Evolutionary conservation across 495 filamentous ascomycete species (phyloP).

Genomic region (Aspergillus ostianus): DNA sequence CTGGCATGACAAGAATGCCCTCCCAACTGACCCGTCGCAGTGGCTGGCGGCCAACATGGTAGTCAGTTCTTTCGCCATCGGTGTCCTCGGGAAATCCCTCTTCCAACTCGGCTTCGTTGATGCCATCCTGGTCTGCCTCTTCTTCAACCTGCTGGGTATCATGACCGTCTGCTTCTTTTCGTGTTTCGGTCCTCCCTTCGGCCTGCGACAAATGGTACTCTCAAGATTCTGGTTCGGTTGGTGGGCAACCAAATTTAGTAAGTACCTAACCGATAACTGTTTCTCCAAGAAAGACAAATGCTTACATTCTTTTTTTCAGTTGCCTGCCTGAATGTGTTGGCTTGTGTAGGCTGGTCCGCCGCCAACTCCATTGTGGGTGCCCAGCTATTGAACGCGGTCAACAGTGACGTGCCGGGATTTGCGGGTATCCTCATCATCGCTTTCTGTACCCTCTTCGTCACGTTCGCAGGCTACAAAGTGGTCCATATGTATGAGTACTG

Average conservation of each 20-base stretch:
- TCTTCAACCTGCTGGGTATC: constrained; percentile 75
- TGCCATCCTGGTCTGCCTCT: constrained; percentile 70
- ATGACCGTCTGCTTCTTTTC: constrained; percentile 78
- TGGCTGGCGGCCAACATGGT: constrained; percentile 87
- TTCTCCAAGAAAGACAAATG: not conserved
- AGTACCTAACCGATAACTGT: constrained; percentile 25
- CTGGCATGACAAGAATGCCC: constrained; percentile 12
- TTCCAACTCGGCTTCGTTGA: constrained; percentile 75
- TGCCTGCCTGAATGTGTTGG: constrained; percentile 71
- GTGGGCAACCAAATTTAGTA: constrained; percentile 68
- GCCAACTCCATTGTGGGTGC: constrained; percentile 82
- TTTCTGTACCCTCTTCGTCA: constrained; percentile 66
- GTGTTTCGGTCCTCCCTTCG: constrained; percentile 74
- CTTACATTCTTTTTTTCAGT: constrained; percentile 37
- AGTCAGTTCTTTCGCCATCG: constrained; percentile 78
- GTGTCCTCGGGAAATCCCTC: constrained; percentile 63
- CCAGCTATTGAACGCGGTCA: constrained; percentile 76
- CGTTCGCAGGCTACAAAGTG: constrained; percentile 74
- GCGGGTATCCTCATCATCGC: constrained; percentile 79
- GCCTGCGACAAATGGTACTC: constrained; percentile 83
- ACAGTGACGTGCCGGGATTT: constrained; percentile 64
- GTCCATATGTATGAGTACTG: constrained; percentile 80
- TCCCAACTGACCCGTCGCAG: constrained; percentile 45
- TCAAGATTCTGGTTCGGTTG: constrained; percentile 80
- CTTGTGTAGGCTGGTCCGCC: constrained; percentile 74